Base-by-base conservation (phyloP, 805 yeast genomes). In the Starmera quercuum region DNA sequence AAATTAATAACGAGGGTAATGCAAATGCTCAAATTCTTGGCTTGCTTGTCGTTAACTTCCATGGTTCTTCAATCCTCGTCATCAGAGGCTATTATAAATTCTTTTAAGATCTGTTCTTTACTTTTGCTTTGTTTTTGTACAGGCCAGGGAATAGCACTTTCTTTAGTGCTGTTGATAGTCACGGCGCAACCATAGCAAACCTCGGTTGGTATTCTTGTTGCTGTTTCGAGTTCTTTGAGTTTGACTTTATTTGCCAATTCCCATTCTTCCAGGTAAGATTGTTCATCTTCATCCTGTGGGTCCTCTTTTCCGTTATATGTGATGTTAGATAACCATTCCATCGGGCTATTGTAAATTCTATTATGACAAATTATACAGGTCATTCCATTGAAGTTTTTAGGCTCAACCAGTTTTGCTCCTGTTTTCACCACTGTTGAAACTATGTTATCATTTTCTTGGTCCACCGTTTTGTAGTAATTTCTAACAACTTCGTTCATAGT, bases 381-480 rank as follows among this genome's bases (percentile, higher is more conserved):
- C 6, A 42, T 50, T 2, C 44, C 45, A 1, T 48, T 39, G 9
- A 36, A 47, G 4, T 38, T 39, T 20, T 36, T 51, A 0, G 83
- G 84, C 7, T 64, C 64, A 2, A 67, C 69, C 29, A 88, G 58
- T 53, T 90, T 87, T 31, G 78, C 78, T 5, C 92, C 95, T 0
- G 95, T 87, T 44, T 84, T 79, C 11, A 87, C 87, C 15, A 90
- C 97, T 0, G 97, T 88, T 0, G 96, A 82, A 3, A 88, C 87
- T 3, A 90, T 83, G 36, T 90, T 84, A 0, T 95, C 87, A 51
- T 87, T 87, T 12, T 78, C 87, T 6, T 68, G 67, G 48, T 85
- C 95, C 17, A 88, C 74, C 22, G 68, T 66, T 20, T 63, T 68
- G 46, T 85, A 85, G 55, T 90, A 90, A 32, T 76, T 71, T 19